Percentiles rank a stretch among this genome's conserved stretches.
Evolutionary conservation across 169 alveolate species (phyloP).

Genomic region (Cryptosporidium tyzzeri): DNA sequence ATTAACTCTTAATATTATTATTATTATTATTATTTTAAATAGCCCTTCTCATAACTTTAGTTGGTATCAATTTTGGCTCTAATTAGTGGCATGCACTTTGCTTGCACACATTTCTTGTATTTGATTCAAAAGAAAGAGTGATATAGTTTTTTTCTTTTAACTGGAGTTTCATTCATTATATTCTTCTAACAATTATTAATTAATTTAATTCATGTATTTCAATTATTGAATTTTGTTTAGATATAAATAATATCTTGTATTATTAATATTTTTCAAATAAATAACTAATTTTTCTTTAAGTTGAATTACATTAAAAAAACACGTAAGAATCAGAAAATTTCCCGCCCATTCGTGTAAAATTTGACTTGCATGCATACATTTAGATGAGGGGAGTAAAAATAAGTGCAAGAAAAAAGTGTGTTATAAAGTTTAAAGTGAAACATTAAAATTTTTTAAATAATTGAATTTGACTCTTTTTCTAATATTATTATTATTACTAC

Average conservation of each 20-base stretch:
- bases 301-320: background rate
- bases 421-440: background rate
- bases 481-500: too few species aligned
- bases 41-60: too few species aligned
- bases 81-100: background rate
- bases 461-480: background rate
- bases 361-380: constrained; percentile 17
- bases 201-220: too few species aligned
- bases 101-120: background rate
- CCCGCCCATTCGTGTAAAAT: constrained; percentile 41
- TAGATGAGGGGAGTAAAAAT: background rate
- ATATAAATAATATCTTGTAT: too few species aligned
- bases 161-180: too few species aligned
- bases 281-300: too few species aligned
- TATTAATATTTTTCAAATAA: too few species aligned
- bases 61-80: too few species aligned
- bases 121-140: too few species aligned
- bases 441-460: background rate
- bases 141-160: background rate
- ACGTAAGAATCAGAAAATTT: background rate
- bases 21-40: background rate
- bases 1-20: background rate
- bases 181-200: too few species aligned
- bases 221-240: too few species aligned
- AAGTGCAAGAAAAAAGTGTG: background rate